phyloP scores from a whole-genome alignment of 345 rosid species.

The Eucalyptus erythrocorys region DNA sequence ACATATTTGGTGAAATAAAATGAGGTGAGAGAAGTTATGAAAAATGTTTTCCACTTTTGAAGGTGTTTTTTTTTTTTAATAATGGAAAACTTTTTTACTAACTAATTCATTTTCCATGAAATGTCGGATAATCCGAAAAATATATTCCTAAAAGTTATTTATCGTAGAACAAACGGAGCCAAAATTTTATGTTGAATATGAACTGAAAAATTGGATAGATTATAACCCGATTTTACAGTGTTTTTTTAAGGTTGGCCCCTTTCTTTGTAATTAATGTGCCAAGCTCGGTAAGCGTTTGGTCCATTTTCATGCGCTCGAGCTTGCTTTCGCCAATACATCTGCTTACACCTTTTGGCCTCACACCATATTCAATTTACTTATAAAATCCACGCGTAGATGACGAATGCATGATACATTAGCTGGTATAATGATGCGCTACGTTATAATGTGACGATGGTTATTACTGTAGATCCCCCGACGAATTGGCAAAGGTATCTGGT shows the following conservation, averaged over 20 bases:
- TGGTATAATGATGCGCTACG: neutral
- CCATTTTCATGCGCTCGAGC: neutral
- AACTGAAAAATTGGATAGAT: fast-evolving
- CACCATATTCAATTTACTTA: neutral
- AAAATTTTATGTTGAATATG: neutral
- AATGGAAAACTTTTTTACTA: fast-evolving
- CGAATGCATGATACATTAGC: neutral
- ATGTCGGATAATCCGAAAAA: fast-evolving
- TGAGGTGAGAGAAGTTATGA: fast-evolving
- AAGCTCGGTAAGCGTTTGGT: fast-evolving
- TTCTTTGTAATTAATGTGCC: neutral
- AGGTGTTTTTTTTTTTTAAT: fast-evolving
- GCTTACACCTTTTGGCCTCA: neutral
- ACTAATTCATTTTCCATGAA: fast-evolving
- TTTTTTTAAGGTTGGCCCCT: neutral
- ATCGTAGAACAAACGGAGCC: fast-evolving
- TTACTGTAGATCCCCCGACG: neutral
- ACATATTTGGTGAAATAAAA: too few species aligned
- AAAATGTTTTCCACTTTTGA: too few species aligned
- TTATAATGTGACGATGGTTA: neutral
- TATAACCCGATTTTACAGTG: neutral
- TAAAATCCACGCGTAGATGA: neutral
- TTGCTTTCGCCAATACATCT: fast-evolving
- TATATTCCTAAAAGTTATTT: fast-evolving
- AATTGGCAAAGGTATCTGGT: neutral